Conservation (phyloP, 306 rosid genomes). For the Arachis hypogaea region DNA sequence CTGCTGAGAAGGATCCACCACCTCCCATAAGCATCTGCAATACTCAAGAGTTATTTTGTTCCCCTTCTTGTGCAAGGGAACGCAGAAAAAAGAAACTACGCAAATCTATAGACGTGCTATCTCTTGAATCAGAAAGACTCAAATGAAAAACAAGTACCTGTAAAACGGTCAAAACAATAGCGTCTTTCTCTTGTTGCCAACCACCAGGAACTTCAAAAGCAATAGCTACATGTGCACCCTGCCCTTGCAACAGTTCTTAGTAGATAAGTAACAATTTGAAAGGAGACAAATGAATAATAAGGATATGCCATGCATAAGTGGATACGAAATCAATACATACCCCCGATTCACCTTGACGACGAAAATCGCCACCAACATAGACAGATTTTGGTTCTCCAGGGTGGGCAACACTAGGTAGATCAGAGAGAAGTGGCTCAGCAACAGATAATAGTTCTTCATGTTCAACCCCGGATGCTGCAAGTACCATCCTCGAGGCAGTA, state of each 20-base stretch:
- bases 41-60: slow-evolving; percentile 30
- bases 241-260: slow-evolving; percentile 31
- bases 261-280: slow-evolving; percentile 10
- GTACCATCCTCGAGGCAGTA: slow-evolving; percentile 82
- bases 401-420: slow-evolving; percentile 60
- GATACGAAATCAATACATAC: slow-evolving; percentile 46
- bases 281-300: slow-evolving; percentile 9
- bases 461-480: slow-evolving; percentile 84
- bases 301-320: not conserved
- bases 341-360: slow-evolving; percentile 67
- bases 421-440: slow-evolving; percentile 83
- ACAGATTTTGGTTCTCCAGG: slow-evolving; percentile 58
- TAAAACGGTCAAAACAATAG: slow-evolving; percentile 75
- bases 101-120: slow-evolving; percentile 10
- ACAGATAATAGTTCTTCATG: slow-evolving; percentile 73
- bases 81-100: not conserved
- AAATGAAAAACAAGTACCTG: slow-evolving; percentile 56
- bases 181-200: slow-evolving; percentile 74
- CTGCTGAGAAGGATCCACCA: slow-evolving; percentile 72
- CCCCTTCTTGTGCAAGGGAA: slow-evolving; percentile 10
- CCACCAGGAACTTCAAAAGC: slow-evolving; percentile 95
- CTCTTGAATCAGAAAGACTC: slow-evolving; percentile 13
- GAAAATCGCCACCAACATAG: slow-evolving; percentile 85
- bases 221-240: slow-evolving; percentile 77
- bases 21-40: slow-evolving; percentile 92